These are phyloP conservation scores for Phaseolus lunatus DNA, from an alignment of 306 rosid genomes.

Conservation along the genomic window DNA sequence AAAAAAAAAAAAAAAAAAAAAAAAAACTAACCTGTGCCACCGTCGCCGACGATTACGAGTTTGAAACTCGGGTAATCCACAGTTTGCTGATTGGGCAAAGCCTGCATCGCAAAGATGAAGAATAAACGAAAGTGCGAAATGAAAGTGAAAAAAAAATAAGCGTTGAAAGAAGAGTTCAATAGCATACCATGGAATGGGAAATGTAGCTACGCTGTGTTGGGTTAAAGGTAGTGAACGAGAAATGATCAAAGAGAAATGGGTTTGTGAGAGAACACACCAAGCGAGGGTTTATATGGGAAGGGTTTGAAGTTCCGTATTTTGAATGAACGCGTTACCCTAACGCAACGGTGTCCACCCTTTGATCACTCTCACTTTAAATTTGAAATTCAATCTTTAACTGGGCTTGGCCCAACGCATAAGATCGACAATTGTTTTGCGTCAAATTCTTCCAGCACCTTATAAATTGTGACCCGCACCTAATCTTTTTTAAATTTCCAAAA, in stretches of 20 bases:
- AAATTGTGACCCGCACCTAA: too few relatives aligned
- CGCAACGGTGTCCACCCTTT: neutral
- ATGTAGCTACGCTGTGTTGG: neutral
- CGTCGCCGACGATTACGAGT: constrained; percentile 88
- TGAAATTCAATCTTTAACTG: neutral
- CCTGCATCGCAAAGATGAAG: constrained; percentile 41
- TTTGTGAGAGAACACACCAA: neutral
- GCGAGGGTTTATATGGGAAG: neutral
- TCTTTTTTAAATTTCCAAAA: too few relatives aligned
- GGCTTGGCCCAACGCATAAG: constrained; percentile 1
- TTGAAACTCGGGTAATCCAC: constrained; percentile 85
- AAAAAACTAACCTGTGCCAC: constrained; percentile 68
- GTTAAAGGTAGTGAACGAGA: neutral
- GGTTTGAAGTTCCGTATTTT: neutral
- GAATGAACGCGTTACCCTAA: constrained; percentile 3
- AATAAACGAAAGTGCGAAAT: neutral
- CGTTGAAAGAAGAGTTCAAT: neutral
- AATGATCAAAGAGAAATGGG: neutral
- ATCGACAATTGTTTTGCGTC: too few relatives aligned
- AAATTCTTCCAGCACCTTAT: too few relatives aligned
- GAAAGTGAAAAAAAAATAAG: neutral
- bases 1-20: neutral
- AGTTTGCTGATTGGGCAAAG: constrained; percentile 81
- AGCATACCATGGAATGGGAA: neutral
- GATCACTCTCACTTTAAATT: neutral